Evolutionary conservation across 306 rosid genomes (phyloP).

Genomic region (Oxytropis ochrocephala): DNA sequence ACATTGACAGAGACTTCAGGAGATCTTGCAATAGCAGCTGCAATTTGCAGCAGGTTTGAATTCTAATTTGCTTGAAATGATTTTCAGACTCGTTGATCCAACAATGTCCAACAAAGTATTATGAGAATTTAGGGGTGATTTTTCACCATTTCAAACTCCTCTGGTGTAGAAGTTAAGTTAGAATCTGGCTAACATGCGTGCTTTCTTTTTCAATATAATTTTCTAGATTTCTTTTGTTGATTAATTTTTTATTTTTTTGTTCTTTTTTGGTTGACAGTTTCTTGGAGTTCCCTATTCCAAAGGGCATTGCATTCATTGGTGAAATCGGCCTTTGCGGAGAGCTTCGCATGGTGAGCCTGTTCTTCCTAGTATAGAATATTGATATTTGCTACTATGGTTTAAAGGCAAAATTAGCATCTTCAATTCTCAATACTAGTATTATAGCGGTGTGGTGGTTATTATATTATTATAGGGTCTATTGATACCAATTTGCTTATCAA

Average conservation of each 20-base stretch:
- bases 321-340: slow-evolving; percentile 96
- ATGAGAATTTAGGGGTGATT: background rate
- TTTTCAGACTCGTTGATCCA: background rate
- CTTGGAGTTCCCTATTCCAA: slow-evolving; percentile 84
- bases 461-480: background rate
- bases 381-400: background rate
- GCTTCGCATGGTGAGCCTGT: slow-evolving; percentile 70
- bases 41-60: slow-evolving; percentile 93
- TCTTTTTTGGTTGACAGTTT: slow-evolving; percentile 44
- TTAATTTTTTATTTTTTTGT: background rate
- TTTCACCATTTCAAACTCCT: background rate
- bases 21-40: slow-evolving; percentile 93
- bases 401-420: background rate
- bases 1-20: slow-evolving; percentile 76
- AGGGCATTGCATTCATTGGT: slow-evolving; percentile 73
- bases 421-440: background rate
- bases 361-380: background rate
- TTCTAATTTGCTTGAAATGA: slow-evolving; percentile 20
- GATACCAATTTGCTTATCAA: background rate
- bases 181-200: background rate
- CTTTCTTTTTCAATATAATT: background rate
- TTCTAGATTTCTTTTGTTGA: background rate
- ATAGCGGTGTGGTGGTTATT: background rate
- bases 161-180: background rate
- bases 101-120: background rate